A percentile compares a stretch with the other conserved stretches of the same genome.
Conservation (phyloP, 2,329 filamentous ascomycete genomes). For the Epichloe baconii region DNA sequence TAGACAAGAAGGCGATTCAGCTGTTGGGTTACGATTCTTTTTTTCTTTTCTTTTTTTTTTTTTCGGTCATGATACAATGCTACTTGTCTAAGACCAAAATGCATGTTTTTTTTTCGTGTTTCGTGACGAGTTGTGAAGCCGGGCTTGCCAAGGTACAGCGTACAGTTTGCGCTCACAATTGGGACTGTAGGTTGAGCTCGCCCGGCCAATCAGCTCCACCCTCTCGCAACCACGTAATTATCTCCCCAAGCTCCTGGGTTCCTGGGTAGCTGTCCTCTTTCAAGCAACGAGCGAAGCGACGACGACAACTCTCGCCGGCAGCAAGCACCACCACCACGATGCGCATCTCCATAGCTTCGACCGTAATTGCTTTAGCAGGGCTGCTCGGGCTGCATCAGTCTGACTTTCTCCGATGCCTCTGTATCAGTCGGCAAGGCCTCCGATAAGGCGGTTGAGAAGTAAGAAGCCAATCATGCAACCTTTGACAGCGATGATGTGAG, state of each 20-base stretch:
- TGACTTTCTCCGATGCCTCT: conserved; percentile 64
- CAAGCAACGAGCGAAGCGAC: conserved; percentile 5
- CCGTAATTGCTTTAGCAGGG: conserved; percentile 33
- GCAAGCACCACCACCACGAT: conserved; percentile 16
- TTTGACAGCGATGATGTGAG: too few species aligned
- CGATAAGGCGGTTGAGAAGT: conserved; percentile 53
- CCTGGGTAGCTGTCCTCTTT: conserved; percentile 17
- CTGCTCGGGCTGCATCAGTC: conserved; percentile 39
- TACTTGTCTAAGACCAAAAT: too few species aligned
- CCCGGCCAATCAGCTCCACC: conserved; percentile 9
- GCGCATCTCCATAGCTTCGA: conserved; percentile 25
- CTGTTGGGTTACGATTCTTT: too few species aligned
- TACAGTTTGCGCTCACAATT: conserved; percentile 1
- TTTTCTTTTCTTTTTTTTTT: fast-evolving
- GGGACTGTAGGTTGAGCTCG: background rate
- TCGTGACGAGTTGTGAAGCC: too few species aligned
- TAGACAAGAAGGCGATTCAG: background rate
- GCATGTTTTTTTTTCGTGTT: too few species aligned
- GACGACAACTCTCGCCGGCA: conserved; percentile 4
- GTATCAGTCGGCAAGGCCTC: conserved; percentile 56
- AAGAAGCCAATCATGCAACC: conserved; percentile 17
- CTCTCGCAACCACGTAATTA: conserved; percentile 12
- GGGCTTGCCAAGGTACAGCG: background rate
- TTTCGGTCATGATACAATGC: too few species aligned
- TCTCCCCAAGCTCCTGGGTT: conserved; percentile 1